Evolutionary conservation across 2,329 filamentous ascomycete genomes (phyloP).

Genomic region (Pseudogymnoascus sp.): DNA sequence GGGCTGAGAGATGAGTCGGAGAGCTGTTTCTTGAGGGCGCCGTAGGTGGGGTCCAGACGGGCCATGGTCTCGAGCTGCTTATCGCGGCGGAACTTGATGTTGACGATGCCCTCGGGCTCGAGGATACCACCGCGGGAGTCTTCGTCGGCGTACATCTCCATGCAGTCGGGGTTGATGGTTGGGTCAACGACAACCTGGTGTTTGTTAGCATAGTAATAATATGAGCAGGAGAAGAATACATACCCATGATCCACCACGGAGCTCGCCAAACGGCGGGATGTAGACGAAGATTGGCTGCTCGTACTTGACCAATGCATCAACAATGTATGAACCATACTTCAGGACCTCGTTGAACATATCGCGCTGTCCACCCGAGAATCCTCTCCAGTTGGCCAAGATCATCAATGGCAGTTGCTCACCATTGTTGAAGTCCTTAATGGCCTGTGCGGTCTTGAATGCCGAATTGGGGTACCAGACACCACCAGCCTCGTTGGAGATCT

Average conservation of each 20-base stretch:
- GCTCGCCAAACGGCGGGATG: slow-evolving; percentile 92
- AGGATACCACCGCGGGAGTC: slow-evolving; percentile 94
- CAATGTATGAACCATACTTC: slow-evolving; percentile 99
- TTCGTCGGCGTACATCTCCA: slow-evolving; percentile 99
- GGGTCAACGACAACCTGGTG: slow-evolving; percentile 84
- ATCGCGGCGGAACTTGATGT: slow-evolving; percentile 97
- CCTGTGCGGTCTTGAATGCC: slow-evolving; percentile 98
- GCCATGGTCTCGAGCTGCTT: slow-evolving; percentile 98
- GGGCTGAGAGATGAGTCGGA: slow-evolving; percentile 56
- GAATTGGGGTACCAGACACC: slow-evolving; percentile 99
- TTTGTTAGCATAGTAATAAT: slow-evolving; percentile 27
- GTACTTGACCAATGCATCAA: slow-evolving; percentile 95
- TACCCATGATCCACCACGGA: slow-evolving; percentile 95
- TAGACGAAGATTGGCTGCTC: slow-evolving; percentile 99
- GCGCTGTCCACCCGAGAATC: slow-evolving; percentile 98
- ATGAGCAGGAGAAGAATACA: slow-evolving; percentile 26
- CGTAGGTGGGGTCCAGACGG: slow-evolving; percentile 79
- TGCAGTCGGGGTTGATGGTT: slow-evolving; percentile 90
- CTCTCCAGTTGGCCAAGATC: slow-evolving; percentile 99
- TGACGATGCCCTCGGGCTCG: slow-evolving; percentile 95
- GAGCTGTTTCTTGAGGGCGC: slow-evolving; percentile 73
- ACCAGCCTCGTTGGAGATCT: slow-evolving; percentile 88
- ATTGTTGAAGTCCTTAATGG: slow-evolving; percentile 98
- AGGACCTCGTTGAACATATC: slow-evolving; percentile 99
- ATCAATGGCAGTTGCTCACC: slow-evolving; percentile 97